Conservation (phyloP, 2,329 filamentous ascomycete species). For the Colletotrichum tabaci region DNA sequence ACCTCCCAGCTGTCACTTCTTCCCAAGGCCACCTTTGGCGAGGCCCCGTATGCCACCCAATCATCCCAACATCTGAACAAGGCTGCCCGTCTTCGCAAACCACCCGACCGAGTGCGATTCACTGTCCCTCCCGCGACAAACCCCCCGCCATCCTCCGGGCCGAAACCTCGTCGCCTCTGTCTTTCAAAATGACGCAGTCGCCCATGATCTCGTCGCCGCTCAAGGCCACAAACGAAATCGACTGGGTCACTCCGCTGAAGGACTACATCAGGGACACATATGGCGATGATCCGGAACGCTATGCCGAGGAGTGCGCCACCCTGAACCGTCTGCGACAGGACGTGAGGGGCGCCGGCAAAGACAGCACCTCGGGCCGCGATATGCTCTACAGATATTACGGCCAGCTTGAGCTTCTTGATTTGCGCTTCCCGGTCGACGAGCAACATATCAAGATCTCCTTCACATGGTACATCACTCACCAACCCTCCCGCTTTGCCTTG, state of each 20-base stretch:
- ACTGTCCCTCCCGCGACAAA: constrained; percentile 14
- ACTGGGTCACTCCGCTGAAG: constrained; percentile 95
- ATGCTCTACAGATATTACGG: constrained; percentile 98
- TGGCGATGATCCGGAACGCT: constrained; percentile 96
- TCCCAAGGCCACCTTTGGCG: constrained; percentile 32
- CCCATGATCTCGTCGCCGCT: constrained; percentile 97
- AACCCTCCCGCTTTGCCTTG: constrained; percentile 25
- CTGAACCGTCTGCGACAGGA: constrained; percentile 97
- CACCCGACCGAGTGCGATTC: constrained; percentile 25
- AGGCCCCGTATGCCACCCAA: constrained; percentile 40
- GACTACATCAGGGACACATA: constrained; percentile 94
- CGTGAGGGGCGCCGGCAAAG: constrained; percentile 96
- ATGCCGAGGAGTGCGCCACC: constrained; percentile 94
- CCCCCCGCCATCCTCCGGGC: constrained; percentile 25
- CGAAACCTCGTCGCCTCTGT: constrained; percentile 23
- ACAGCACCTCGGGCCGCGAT: constrained; percentile 93
- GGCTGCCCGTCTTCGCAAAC: constrained; percentile 29
- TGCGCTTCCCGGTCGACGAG: constrained; percentile 97
- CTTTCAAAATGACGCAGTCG: constrained; percentile 79
- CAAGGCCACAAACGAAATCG: constrained; percentile 96
- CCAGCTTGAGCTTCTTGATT: constrained; percentile 92
- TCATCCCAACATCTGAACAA: constrained; percentile 37
- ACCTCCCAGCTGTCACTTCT: constrained; percentile 26
- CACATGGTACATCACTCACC: constrained; percentile 80
- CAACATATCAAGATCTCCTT: constrained; percentile 99